Base-by-base conservation (phyloP, 768 basidiomycete genomes). In the Phlebiopsis flavidoalba region DNA sequence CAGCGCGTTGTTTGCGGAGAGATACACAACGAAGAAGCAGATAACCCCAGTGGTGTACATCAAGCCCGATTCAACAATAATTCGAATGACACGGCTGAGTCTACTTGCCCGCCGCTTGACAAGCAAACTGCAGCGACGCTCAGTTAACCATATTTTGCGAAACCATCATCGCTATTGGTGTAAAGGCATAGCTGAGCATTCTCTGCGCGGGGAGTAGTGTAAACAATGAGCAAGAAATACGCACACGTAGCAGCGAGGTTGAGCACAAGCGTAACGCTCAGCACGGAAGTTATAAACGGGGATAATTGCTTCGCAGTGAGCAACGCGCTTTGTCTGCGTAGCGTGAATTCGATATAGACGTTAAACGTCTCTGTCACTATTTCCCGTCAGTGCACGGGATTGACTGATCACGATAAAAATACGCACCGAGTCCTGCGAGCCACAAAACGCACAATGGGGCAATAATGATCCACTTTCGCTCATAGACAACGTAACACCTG, bases 401-500 rank as follows among this genome's bases (percentile, higher is more conserved):
- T 64, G 47, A 1, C 65, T 60, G 12, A 61, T 15, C 1, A 55
- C 33, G 10, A 69, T 58, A 24, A n/a, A 15, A 19, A 15, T 26
- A 5, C 48, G 2, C 48, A 49, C 48, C 24, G 6, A 49, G n/a
- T 3, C 48, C 48, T 11, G 5, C 48, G 4, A 21, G 3, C 48
- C 48, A 49, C n/a, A 49, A 26, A 11, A 19, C 15, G 19, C 48
- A 49, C 19, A 49, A n/a, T 6, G 48, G 48, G 19, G 12, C 12
- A 26, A 19, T 21, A 4, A 65, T 53, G 21, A 35, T 35, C 64
- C 64, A 69, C 1, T 60, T 61, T 19, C 53, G 55, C 22, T 46
- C 35, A 47, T 67, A 70, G 1, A 70, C 59, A 12, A 71, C 58
- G 62, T 62, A 72, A 54, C 71, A 72, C 1, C 71, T 63, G 43